Percentiles rank a stretch among this genome's conserved stretches.
These are phyloP conservation scores for Schwanniomyces polymorphus DNA, from an alignment of 805 yeast species.

Conservation along the genomic window DNA sequence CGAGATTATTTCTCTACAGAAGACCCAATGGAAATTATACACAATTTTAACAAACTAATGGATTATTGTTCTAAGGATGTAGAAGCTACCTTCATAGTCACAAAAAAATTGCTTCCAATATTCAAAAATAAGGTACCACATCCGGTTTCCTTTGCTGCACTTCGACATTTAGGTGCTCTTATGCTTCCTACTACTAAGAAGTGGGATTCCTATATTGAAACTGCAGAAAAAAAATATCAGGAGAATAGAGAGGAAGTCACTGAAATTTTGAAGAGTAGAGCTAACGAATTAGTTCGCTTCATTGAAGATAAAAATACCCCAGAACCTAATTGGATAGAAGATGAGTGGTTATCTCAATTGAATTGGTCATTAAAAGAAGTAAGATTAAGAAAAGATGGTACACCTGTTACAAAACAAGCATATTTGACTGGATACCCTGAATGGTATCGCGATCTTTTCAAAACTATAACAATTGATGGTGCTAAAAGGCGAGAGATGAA, in stretches of 20 bases:
- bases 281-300: conserved; percentile 53
- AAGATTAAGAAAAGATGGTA: conserved; percentile 65
- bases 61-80: conserved; percentile 88
- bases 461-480: conserved; percentile 32
- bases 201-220: conserved; percentile 74
- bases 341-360: conserved; percentile 89
- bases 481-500: conserved; percentile 42
- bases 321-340: conserved; percentile 44
- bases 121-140: conserved; percentile 78
- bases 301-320: conserved; percentile 16
- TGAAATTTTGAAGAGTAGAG: conserved; percentile 55
- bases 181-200: conserved; percentile 72
- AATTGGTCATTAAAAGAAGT: conserved; percentile 77
- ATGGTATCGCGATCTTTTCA: conserved; percentile 75
- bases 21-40: conserved; percentile 53
- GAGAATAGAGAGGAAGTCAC: conserved; percentile 58
- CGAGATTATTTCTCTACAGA: conserved; percentile 64
- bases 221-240: conserved; percentile 68
- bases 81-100: conserved; percentile 67
- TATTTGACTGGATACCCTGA: conserved; percentile 88
- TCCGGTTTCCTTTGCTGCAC: conserved; percentile 90
- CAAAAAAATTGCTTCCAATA: conserved; percentile 65
- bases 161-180: conserved; percentile 69
- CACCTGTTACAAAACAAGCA: conserved; percentile 65
- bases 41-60: conserved; percentile 61